A percentile compares a stretch with the other conserved stretches of the same genome.
These are phyloP conservation scores for Sclerospora graminicola DNA, from an alignment of 352 stramenopile genomes.

Conservation along the genomic window DNA sequence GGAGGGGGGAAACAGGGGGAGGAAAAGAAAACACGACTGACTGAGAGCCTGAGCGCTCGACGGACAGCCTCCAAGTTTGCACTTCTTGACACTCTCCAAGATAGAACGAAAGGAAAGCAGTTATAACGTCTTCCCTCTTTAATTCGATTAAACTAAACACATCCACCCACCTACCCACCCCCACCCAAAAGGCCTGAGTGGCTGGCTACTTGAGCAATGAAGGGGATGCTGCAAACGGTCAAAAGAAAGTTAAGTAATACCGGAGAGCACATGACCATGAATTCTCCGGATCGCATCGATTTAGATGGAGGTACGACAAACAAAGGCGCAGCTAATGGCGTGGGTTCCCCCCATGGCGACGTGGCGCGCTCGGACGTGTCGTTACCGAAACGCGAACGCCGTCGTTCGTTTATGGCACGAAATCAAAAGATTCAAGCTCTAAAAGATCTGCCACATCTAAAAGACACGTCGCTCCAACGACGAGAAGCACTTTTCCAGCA, in stretches of 20 bases:
- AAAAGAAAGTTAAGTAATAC: constrained; percentile 85
- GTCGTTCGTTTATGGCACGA: constrained; percentile 71
- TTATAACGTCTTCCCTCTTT: background rate
- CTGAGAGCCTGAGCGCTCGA: constrained; percentile 11
- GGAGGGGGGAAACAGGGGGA: constrained; percentile 19
- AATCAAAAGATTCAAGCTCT: constrained; percentile 83
- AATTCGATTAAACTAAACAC: background rate
- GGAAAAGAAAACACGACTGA: constrained; percentile 25
- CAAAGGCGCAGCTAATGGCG: constrained; percentile 10
- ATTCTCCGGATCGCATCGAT: constrained; percentile 52
- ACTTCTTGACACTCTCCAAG: too few species aligned
- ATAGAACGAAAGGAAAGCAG: constrained; percentile 3
- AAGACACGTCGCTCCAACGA: constrained; percentile 77
- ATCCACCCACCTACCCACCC: background rate
- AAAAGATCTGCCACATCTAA: constrained; percentile 77
- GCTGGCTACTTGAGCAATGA: constrained; percentile 46
- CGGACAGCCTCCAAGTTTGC: constrained; percentile 5
- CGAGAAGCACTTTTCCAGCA: constrained; percentile 92
- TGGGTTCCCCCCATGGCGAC: constrained; percentile 45
- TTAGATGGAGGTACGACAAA: constrained; percentile 30
- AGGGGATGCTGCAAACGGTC: constrained; percentile 85
- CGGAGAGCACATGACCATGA: constrained; percentile 43
- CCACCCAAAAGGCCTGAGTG: constrained; percentile 1
- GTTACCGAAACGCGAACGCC: constrained; percentile 69
- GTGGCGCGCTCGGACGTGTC: constrained; percentile 76